Conservation (phyloP, 2,329 filamentous ascomycete species). For the Rhytidhysteron rufulum region DNA sequence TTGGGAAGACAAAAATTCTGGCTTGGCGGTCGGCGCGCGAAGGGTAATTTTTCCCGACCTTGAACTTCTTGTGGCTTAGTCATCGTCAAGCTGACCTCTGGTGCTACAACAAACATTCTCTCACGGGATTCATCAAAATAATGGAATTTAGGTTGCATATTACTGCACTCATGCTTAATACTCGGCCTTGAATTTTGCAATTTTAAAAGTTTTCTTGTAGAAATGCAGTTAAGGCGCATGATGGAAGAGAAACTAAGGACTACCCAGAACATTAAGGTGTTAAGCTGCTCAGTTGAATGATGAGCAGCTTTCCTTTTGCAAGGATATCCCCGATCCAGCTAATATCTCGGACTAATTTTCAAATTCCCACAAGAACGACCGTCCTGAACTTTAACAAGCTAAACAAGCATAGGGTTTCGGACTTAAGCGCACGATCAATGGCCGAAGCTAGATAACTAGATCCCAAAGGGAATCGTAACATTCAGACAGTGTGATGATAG, state of each 20-base stretch:
- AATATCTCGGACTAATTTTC: not conserved
- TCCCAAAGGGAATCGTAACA: conserved; percentile 80
- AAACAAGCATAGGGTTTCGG: conserved; percentile 70
- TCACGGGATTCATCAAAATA: conserved; percentile 60
- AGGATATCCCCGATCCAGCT: conserved; percentile 16
- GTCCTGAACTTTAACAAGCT: no score
- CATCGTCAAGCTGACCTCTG: conserved; percentile 67
- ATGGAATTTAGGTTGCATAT: conserved; percentile 95
- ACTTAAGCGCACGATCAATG: conserved; percentile 81
- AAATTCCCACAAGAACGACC: not conserved
- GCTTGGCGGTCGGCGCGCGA: conserved; percentile 15
- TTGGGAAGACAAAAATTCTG: not conserved
- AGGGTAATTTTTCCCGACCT: conserved; percentile 16
- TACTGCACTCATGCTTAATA: conserved; percentile 91
- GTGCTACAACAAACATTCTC: conserved; percentile 48
- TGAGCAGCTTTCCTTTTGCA: conserved; percentile 80
- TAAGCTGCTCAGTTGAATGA: conserved; percentile 80
- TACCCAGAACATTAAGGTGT: conserved; percentile 91
- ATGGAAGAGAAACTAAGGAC: conserved; percentile 84
- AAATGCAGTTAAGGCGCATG: conserved; percentile 78
- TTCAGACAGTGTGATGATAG: conserved; percentile 93
- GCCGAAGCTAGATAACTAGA: conserved; percentile 79
- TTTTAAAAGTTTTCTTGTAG: conserved; percentile 97
- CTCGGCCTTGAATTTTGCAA: conserved; percentile 95
- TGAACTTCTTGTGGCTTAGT: conserved; percentile 63